Conservation (phyloP, 2,329 filamentous ascomycete species). For the Aureobasidium melanogenum region DNA sequence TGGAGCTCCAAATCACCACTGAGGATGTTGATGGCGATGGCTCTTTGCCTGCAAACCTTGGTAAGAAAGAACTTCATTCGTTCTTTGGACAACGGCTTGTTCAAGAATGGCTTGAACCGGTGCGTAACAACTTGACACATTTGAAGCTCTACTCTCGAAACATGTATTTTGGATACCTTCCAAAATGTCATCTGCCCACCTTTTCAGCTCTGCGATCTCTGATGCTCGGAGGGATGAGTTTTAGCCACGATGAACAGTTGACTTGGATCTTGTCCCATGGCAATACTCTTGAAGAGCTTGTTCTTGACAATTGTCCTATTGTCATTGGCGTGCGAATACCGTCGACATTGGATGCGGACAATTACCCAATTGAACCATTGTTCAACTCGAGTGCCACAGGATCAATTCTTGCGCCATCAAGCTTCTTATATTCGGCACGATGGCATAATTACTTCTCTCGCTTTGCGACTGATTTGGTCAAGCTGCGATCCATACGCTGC, state of each 20-base stretch:
- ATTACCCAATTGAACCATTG: constrained; percentile 4
- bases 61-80: constrained; percentile 14
- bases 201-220: constrained; percentile 35
- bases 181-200: constrained; percentile 29
- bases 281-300: constrained; percentile 31
- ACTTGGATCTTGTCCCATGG: constrained; percentile 37
- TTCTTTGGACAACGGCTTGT: constrained; percentile 19
- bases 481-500: background rate
- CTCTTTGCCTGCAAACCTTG: constrained; percentile 15
- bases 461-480: background rate
- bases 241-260: constrained; percentile 38
- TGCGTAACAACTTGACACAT: constrained; percentile 21
- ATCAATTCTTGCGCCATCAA: background rate
- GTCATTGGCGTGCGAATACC: background rate
- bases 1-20: constrained; percentile 19
- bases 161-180: constrained; percentile 34
- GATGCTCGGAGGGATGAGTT: constrained; percentile 33
- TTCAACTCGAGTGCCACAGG: constrained; percentile 3
- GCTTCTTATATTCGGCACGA: background rate
- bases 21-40: constrained; percentile 15
- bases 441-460: constrained; percentile 2
- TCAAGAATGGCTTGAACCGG: constrained; percentile 19
- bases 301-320: constrained; percentile 36
- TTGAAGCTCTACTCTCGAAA: constrained; percentile 30
- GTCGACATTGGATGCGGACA: background rate